Evolutionary conservation across 2,329 filamentous ascomycete genomes (phyloP).

Genomic region (Paramyrothecium roridum): DNA sequence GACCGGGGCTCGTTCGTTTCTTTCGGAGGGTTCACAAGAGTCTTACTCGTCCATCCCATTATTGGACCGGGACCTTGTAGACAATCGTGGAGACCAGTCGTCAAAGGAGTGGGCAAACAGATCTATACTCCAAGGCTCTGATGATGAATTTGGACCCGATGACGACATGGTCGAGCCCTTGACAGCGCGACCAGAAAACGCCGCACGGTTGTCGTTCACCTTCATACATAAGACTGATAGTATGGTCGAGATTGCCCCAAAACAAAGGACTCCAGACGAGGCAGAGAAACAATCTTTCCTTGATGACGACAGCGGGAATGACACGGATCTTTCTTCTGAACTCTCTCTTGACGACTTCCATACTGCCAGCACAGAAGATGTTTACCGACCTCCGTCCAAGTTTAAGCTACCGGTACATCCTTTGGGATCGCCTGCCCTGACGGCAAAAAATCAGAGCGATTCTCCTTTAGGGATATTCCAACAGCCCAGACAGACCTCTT

Average conservation of each 20-base stretch:
- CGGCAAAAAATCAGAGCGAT: slow-evolving; percentile 25
- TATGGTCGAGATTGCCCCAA: slow-evolving; percentile 39
- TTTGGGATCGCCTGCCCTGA: slow-evolving; percentile 24
- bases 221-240: slow-evolving; percentile 52
- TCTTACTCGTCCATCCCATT: slow-evolving; percentile 77
- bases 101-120: slow-evolving; percentile 51
- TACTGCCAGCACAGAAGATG: slow-evolving; percentile 20
- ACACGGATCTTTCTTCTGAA: slow-evolving; percentile 62
- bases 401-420: slow-evolving; percentile 29
- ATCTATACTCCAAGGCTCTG: slow-evolving; percentile 50
- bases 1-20: slow-evolving; percentile 42
- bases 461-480: slow-evolving; percentile 24
- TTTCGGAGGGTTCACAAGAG: slow-evolving; percentile 63
- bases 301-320: slow-evolving; percentile 47
- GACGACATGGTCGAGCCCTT: slow-evolving; percentile 14
- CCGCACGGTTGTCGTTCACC: slow-evolving; percentile 46
- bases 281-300: slow-evolving; percentile 41
- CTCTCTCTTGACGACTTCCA: slow-evolving; percentile 49
- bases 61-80: slow-evolving; percentile 63
- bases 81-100: slow-evolving; percentile 42
- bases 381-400: slow-evolving; percentile 8
- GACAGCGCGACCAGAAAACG: slow-evolving; percentile 3
- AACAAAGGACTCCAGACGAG: slow-evolving; percentile 24
- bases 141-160: slow-evolving; percentile 28
- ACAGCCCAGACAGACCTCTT: not conserved